phyloP scores from a whole-genome alignment of 352 stramenopile genomes.

The Bremia lactucae region DNA sequence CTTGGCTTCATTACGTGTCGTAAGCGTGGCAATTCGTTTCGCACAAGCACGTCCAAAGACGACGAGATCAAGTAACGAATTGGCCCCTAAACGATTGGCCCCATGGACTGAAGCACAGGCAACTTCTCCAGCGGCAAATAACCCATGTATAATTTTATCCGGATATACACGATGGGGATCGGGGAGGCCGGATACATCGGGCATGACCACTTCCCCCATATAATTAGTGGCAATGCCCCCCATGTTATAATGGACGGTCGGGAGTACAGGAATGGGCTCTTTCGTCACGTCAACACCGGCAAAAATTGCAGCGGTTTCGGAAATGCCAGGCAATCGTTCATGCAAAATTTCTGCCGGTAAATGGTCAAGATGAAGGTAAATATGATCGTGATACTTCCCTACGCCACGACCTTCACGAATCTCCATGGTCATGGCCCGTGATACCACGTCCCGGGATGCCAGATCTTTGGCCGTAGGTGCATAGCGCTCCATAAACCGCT shows the following conservation, averaged over 20 bases:
- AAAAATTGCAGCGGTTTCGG: slow-evolving; percentile 94
- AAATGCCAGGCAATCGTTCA: slow-evolving; percentile 93
- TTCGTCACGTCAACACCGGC: slow-evolving; percentile 96
- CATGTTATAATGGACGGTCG: slow-evolving; percentile 99
- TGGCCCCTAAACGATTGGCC: slow-evolving; percentile 89
- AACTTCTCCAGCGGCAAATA: slow-evolving; percentile 93
- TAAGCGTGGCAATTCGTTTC: slow-evolving; percentile 88
- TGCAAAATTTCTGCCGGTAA: slow-evolving; percentile 88
- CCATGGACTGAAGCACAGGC: slow-evolving; percentile 93
- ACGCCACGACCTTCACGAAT: slow-evolving; percentile 93
- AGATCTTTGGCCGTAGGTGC: slow-evolving; percentile 94
- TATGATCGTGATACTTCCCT: slow-evolving; percentile 88
- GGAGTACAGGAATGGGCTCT: slow-evolving; percentile 94
- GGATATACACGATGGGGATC: slow-evolving; percentile 67
- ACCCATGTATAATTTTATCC: slow-evolving; percentile 88
- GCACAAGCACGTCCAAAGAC: slow-evolving; percentile 94
- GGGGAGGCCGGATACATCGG: slow-evolving; percentile 43
- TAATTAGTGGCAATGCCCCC: slow-evolving; percentile 95
- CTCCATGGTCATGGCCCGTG: slow-evolving; percentile 95
- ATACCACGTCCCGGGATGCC: slow-evolving; percentile 91
- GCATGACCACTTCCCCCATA: slow-evolving; percentile 86
- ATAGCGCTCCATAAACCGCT: slow-evolving; percentile 95
- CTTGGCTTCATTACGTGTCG: slow-evolving; percentile 85
- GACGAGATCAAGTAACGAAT: slow-evolving; percentile 95
- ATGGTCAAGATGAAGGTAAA: slow-evolving; percentile 96